A percentile compares a stretch with the other conserved stretches of the same genome.
These are phyloP conservation scores for Phyllosticta citribraziliensis DNA, from an alignment of 2,329 filamentous ascomycete species.

Conservation along the genomic window DNA sequence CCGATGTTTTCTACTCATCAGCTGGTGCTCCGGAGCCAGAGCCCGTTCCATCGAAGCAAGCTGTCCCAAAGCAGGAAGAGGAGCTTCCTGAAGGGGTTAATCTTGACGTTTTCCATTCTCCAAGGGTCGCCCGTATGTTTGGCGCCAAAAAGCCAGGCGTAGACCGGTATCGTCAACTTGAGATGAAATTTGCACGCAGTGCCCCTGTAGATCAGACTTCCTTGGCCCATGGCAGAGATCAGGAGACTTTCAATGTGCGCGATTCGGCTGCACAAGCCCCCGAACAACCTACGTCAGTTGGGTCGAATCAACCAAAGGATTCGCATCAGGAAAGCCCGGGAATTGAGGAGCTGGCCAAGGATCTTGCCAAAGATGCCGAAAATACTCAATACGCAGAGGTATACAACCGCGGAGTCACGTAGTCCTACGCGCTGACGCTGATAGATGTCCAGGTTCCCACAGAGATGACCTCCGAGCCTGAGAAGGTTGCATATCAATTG, in stretches of 20 bases:
- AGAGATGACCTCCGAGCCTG: constrained; percentile 18
- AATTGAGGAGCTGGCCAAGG: constrained; percentile 37
- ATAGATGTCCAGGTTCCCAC: constrained; percentile 31
- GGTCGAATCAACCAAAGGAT: constrained; percentile 11
- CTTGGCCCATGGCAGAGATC: constrained; percentile 27
- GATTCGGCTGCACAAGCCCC: constrained; percentile 8
- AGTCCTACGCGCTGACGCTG: constrained; percentile 32
- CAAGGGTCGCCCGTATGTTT: constrained; percentile 46
- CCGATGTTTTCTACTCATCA: constrained; percentile 44
- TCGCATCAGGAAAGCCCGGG: constrained; percentile 21
- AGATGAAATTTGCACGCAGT: constrained; percentile 23
- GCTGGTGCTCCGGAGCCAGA: constrained; percentile 14
- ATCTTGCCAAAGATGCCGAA: constrained; percentile 36
- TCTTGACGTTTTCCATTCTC: constrained; percentile 52
- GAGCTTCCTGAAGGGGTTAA: constrained; percentile 50
- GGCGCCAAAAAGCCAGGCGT: constrained; percentile 24
- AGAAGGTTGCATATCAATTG: constrained; percentile 52
- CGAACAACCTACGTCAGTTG: background rate
- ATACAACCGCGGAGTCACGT: constrained; percentile 1
- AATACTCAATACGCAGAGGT: constrained; percentile 21
- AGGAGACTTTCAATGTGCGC: constrained; percentile 26
- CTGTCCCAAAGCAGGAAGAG: constrained; percentile 25
- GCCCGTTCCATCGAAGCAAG: constrained; percentile 21
- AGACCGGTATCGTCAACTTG: constrained; percentile 15
- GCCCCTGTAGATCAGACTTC: constrained; percentile 29